phyloP scores from a whole-genome alignment of 768 basidiomycete genomes.

The Mycena alexandri region DNA sequence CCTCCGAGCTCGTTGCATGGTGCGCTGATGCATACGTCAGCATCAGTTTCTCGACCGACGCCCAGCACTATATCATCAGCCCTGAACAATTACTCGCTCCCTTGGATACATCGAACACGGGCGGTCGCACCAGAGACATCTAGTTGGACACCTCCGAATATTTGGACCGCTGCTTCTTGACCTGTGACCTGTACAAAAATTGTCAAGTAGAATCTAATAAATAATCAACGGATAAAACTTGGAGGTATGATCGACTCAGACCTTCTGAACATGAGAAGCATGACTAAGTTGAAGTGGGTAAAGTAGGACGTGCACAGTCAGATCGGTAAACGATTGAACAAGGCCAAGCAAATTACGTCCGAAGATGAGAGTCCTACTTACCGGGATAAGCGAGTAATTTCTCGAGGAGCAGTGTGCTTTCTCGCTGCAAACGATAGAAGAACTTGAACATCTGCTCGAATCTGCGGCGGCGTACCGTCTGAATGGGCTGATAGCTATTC shows the following conservation, averaged over 20 bases:
- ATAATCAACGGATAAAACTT: too few relatives aligned
- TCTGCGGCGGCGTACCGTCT: slow-evolving; percentile 15
- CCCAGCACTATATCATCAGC: slow-evolving; percentile 2
- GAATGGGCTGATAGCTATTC: slow-evolving; percentile 33
- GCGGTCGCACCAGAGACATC: too few relatives aligned
- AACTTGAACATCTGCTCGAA: not conserved
- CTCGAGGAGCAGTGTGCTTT: slow-evolving; percentile 30
- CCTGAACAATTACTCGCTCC: slow-evolving; percentile 18
- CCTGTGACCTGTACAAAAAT: too few relatives aligned
- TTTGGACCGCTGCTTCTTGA: too few relatives aligned
- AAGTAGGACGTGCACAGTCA: too few relatives aligned
- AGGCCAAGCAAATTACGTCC: slow-evolving; percentile 19
- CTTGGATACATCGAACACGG: slow-evolving; percentile 32
- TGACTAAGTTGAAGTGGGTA: slow-evolving; percentile 48
- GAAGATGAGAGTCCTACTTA: slow-evolving; percentile 31
- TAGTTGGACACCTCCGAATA: too few relatives aligned
- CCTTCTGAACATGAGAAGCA: slow-evolving; percentile 34
- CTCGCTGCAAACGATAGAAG: slow-evolving; percentile 13
- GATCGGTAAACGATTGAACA: slow-evolving; percentile 48
- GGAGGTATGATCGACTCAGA: not conserved
- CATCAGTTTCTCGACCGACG: not conserved
- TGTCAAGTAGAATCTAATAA: too few relatives aligned
- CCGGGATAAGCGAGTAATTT: slow-evolving; percentile 27
- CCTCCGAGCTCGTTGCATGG: slow-evolving; percentile 21
- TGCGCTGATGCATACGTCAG: not conserved